phyloP scores from a whole-genome alignment of 495 filamentous ascomycete species.

The Aspergillus steynii region DNA sequence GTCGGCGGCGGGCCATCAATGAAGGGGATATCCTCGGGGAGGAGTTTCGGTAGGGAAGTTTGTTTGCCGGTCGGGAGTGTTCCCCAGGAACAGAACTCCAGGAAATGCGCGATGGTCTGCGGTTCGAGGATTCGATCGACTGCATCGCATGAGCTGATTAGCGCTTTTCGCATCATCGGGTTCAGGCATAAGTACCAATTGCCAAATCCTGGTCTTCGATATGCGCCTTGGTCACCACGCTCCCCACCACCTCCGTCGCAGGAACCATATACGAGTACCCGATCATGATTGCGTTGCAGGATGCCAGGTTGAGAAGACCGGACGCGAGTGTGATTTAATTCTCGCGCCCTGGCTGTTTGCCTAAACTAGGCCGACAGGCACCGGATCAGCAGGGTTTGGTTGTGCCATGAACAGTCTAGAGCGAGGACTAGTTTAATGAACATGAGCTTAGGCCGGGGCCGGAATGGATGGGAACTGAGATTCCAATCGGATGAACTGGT shows the following conservation, averaged over 20 bases:
- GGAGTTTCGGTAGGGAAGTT: conserved; percentile 3
- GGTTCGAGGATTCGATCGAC: conserved; percentile 28
- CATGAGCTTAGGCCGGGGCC: too few species aligned
- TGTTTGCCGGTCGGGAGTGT: conserved; percentile 17
- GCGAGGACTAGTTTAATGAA: neutral
- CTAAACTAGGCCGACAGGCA: neutral
- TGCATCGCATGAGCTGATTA: neutral
- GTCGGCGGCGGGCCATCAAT: neutral
- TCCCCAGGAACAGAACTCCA: conserved; percentile 13
- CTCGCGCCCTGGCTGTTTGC: neutral
- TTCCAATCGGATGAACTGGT: neutral
- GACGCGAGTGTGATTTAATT: neutral
- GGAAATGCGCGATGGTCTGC: conserved; percentile 18
- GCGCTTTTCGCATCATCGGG: neutral
- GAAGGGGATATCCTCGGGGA: conserved; percentile 7
- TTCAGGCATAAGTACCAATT: neutral
- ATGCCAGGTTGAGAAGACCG: neutral
- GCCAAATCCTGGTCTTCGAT: neutral
- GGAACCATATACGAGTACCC: neutral
- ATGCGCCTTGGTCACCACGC: neutral
- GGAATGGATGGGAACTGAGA: neutral
- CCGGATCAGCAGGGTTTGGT: neutral
- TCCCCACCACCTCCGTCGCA: neutral
- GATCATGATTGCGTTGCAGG: neutral
- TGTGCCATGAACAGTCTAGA: neutral